Evolutionary conservation across 140 eudicot genomes (phyloP), one percentile per base, ranked within the genome.

Genomic region (Cichorium intybus): DNA sequence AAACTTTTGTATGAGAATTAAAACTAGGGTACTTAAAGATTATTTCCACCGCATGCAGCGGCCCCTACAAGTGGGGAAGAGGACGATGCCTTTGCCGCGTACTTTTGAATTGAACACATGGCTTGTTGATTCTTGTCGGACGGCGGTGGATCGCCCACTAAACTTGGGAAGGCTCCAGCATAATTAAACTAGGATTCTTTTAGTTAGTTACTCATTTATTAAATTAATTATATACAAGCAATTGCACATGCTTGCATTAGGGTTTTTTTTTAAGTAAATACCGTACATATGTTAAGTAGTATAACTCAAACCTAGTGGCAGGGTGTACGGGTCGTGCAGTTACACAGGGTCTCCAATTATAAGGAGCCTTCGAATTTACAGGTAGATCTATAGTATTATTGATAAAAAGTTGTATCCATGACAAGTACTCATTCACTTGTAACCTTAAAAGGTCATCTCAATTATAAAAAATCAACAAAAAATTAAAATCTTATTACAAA

Each of bases 41-140:
- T 49, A 11, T 6, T 31, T 18, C 75, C 52, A 66, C 37, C 47
- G 53, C 56, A 60, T 57, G 68, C 68, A 58, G 62, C 70, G 81
- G 81, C 82, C 82, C 86, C 84, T 74, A 80, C 55, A 77, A 74
- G 84, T 77, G 82, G 90, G 84, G 77, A 78, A 75, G 76, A 69
- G 59, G 73, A 68, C 55, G 73, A 72, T 59, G 73, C 77, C 90
- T 76, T 69, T 68, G 71, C 71, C 31, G 37, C 55, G 48, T 74
- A 52, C 77, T 70, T 39, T 77, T 77, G 52, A 64, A 31, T 47
- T 48, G 20, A 56, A 11, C 73, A 72, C 82, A 71, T 77, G 77
- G 70, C 35, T 55, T 62, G 68, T 68, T 75, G 77, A 60, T 84
- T 77, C 68, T 53, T 78, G 87, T 74, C 82, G 75, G 84, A 67